Percentiles rank a stretch among this genome's conserved stretches.
Conservation (phyloP, 2,329 filamentous ascomycete genomes). For the Trichoderma gracile region DNA sequence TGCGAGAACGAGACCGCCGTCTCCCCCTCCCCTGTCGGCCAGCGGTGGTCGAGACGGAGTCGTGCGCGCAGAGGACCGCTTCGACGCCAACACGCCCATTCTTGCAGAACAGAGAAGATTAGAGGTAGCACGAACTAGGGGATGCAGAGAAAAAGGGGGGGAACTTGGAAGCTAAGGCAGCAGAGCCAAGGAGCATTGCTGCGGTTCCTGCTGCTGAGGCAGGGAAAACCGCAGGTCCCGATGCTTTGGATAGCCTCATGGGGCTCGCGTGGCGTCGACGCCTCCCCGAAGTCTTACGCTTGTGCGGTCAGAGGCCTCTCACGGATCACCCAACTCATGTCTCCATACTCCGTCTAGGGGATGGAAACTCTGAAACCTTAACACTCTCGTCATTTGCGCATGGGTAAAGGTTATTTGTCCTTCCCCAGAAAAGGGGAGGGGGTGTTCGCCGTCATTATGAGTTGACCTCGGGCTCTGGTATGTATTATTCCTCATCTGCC, state of each 20-base stretch:
- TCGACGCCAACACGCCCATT: no score
- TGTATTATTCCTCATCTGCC: neutral
- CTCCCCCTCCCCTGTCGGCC: neutral
- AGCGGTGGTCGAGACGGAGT: neutral
- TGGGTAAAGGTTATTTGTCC: neutral
- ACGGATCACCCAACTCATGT: conserved; percentile 3
- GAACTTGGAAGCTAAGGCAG: no score
- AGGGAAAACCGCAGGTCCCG: conserved; percentile 2
- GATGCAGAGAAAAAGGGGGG: no score
- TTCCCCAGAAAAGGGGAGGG: neutral
- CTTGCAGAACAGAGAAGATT: no score
- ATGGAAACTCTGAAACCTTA: neutral
- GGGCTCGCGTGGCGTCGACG: conserved; percentile 8
- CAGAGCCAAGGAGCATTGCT: neutral
- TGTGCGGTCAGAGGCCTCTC: conserved; percentile 4
- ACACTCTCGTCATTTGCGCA: neutral
- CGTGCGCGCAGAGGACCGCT: neutral
- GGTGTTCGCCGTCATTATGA: conserved; percentile 5
- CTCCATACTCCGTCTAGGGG: neutral
- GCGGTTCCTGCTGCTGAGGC: neutral
- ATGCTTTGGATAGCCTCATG: conserved; percentile 8
- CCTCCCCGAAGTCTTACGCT: conserved; percentile 19
- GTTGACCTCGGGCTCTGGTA: neutral
- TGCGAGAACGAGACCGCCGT: neutral
- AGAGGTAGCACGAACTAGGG: no score